Base-by-base conservation (phyloP, 805 yeast species). In the Starmerella sp. region DNA sequence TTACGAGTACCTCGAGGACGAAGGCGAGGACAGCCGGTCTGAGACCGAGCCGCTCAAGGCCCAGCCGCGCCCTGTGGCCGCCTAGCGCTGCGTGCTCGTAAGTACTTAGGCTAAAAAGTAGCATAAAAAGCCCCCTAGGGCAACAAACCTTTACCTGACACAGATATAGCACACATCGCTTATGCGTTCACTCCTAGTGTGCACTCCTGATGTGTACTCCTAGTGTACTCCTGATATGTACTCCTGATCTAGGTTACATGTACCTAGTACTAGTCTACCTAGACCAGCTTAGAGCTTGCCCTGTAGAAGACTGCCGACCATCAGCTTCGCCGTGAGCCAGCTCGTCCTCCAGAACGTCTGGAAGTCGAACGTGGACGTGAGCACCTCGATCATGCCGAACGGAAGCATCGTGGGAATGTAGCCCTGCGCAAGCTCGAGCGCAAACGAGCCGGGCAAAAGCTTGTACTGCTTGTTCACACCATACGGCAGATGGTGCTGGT, bases 361-460 rank as follows among this genome's bases (percentile, higher is more conserved):
- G 57, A 82, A 67, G 68, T 93, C 98, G 63, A 90, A 69, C n/a
- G 97, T 93, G 43, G 95, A 83, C 53, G 83, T 77, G 56, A 84
- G 65, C 5, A 84, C 80, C 67, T 88, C 95, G 49, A 86, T 72
- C 71, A 93, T 82, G 0, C 98, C 98, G 69, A 93, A 93, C 22
- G 97, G 97, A 57, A 93, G 77, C 98, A 93, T 93, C 45, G 91
- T 83, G 36, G 98, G 97, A 62, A 93, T 87, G 95, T 96, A 93
- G 58, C 98, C 98, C 73, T 91, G 97, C 7, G 98, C 98, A 65
- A 91, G 77, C 69, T 93, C 98, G 61, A 93, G 73, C 10, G 98
- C 96, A 71, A 82, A 93, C 0, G 86, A 75, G 37, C 84, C 95
- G 34, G 78, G 69, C 1, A 86, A 84, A 95, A 93, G 86, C 32